Base-by-base conservation (phyloP, 1,284 basidiomycete species). In the Cryptococcus sp. region DNA sequence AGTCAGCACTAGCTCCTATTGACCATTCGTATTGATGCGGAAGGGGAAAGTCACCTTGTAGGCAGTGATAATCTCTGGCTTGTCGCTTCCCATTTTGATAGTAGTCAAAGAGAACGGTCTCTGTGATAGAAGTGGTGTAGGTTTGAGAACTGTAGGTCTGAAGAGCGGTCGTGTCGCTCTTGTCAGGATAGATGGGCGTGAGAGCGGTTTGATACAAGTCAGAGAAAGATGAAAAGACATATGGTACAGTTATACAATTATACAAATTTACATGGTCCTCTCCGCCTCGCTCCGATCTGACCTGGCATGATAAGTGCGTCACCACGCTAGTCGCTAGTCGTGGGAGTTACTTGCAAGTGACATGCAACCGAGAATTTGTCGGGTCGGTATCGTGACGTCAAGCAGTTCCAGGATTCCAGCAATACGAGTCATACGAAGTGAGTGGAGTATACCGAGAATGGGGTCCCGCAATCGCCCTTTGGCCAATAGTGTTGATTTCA, bases 51-150 rank as follows among this genome's bases (percentile, higher is more conserved):
- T 42, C 38, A 68, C 67, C 57, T 63, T 54, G 62, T 72, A 75
- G 46, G 73, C 73, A 6, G 73, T 75, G 46, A 75, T 57, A 47
- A 72, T 65, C 35, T 71, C 60, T 50, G 63, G 57, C 52, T 71
- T 62, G 45, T 67, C 62, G 54, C 58, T 55, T 46, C 58, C 63
- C 68, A 70, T 70, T 20, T 40, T 67, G 61, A 62, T 57, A 19
- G 54, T 25, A 52, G 62, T 64, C n/a, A 30, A 48, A 15, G 17
- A 54, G 38, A 68, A 59, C 13, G 47, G 45, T 64, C 64, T 60
- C 6, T 52, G 39, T 54, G 41, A 15, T 25, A 38, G 11, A 11
- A 43, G 40, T 50, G 25, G 47, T 35, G 19, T 51, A 50, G 46
- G 27, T 54, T 13, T 19, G 47, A 20, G 42, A 20, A 53, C 11